phyloP scores from a whole-genome alignment of 352 stramenopile genomes.

The Pythium apleroticum region DNA sequence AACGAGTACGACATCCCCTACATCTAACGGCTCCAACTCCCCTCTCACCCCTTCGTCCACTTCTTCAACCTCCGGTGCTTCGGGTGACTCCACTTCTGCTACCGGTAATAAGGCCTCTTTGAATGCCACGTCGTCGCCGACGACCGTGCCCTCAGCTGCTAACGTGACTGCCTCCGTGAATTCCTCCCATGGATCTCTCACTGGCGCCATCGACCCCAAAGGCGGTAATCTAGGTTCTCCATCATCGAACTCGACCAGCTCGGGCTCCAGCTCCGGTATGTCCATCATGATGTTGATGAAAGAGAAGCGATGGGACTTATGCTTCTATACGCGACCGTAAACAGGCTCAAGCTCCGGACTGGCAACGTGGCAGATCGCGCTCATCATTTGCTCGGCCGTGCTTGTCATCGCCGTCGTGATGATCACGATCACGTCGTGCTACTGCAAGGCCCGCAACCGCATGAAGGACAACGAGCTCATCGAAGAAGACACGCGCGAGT shows the following conservation, averaged over 20 bases:
- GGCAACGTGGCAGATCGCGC: slow-evolving; percentile 31
- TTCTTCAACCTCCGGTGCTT: slow-evolving; percentile 15
- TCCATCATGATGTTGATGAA: neutral
- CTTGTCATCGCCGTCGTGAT: slow-evolving; percentile 26
- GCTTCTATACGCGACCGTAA: neutral
- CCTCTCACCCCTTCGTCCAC: slow-evolving; percentile 20
- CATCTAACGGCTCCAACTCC: slow-evolving; percentile 10
- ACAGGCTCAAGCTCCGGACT: slow-evolving; percentile 8
- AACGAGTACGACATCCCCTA: slow-evolving; percentile 21
- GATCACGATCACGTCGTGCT: slow-evolving; percentile 31
- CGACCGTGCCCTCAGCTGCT: neutral
- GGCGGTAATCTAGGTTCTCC: slow-evolving; percentile 17
- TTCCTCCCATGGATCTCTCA: neutral
- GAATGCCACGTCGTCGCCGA: slow-evolving; percentile 8
- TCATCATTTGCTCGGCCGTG: slow-evolving; percentile 30
- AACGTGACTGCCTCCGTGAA: slow-evolving; percentile 8
- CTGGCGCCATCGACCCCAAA: slow-evolving; percentile 1
- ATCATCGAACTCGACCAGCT: neutral
- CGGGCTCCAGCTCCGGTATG: slow-evolving; percentile 2
- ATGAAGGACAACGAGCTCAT: slow-evolving; percentile 27
- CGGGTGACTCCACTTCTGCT: slow-evolving; percentile 15
- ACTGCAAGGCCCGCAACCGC: slow-evolving; percentile 28
- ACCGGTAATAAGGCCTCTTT: slow-evolving; percentile 22
- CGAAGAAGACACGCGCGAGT: slow-evolving; percentile 21
- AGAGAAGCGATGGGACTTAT: no score